Evolutionary conservation across 106 monocot genomes (phyloP).

Genomic region (Allium fistulosum): DNA sequence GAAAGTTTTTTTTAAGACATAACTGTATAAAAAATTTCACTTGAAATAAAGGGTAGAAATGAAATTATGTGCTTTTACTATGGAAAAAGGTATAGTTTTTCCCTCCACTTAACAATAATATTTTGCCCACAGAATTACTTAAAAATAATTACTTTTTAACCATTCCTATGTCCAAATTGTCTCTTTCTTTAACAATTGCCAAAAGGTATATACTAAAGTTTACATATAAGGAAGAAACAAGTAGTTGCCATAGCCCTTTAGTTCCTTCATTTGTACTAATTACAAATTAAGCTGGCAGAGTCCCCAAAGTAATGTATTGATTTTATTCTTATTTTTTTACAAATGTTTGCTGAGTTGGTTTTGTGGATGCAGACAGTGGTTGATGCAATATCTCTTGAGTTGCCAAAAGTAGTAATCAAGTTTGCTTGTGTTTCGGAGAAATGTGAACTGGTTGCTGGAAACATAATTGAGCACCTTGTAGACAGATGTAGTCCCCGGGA

Average conservation of each 20-base stretch:
- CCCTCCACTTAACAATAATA: no score
- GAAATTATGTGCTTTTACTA: no score
- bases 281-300: no score
- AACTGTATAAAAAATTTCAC: no score
- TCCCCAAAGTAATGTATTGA: neutral
- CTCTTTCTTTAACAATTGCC: neutral
- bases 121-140: no score
- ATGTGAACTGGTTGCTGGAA: conserved; percentile 30
- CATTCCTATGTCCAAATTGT: neutral
- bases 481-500: conserved; percentile 66
- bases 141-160: no score
- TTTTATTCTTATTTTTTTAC: neutral
- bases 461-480: conserved; percentile 46
- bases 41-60: no score
- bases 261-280: no score
- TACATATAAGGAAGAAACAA: neutral
- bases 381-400: conserved; percentile 61
- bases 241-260: neutral
- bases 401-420: conserved; percentile 56
- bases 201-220: neutral
- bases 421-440: conserved; percentile 45
- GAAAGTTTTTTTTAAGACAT: no score
- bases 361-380: conserved; percentile 40
- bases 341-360: conserved; percentile 3
- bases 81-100: no score